phyloP scores from a whole-genome alignment of 352 stramenopile genomes.

The Pythium aquatile region DNA sequence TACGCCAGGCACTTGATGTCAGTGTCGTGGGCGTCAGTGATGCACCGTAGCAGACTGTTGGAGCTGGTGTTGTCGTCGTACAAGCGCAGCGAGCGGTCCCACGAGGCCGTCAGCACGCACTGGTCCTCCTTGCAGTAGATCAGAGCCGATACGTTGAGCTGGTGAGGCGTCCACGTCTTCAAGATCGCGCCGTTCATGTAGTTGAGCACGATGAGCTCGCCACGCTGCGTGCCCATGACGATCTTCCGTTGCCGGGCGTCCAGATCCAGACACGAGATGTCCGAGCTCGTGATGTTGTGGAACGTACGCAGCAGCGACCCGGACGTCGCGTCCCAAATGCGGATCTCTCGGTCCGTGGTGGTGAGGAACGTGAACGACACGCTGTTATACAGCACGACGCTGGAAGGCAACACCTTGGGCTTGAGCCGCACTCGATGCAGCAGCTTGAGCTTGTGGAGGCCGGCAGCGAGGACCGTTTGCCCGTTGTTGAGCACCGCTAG shows the following conservation, averaged over 20 bases:
- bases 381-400: slow-evolving; percentile 64
- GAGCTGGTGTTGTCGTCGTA: slow-evolving; percentile 63
- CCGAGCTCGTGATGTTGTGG: slow-evolving; percentile 42
- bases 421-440: slow-evolving; percentile 66
- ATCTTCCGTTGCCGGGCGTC: slow-evolving; percentile 71
- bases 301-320: slow-evolving; percentile 61
- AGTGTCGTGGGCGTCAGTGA: slow-evolving; percentile 65
- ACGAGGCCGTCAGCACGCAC: slow-evolving; percentile 70
- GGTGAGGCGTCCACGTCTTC: slow-evolving; percentile 60
- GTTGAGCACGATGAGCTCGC: slow-evolving; percentile 67
- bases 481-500: slow-evolving; percentile 63
- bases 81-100: slow-evolving; percentile 68
- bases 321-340: slow-evolving; percentile 64
- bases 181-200: slow-evolving; percentile 75
- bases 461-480: slow-evolving; percentile 53
- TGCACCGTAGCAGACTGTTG: slow-evolving; percentile 63
- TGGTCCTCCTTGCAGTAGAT: slow-evolving; percentile 78
- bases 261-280: slow-evolving; percentile 74
- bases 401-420: slow-evolving; percentile 55
- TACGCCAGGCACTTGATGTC: slow-evolving; percentile 82
- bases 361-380: slow-evolving; percentile 66
- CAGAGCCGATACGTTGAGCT: slow-evolving; percentile 57
- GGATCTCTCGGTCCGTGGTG: slow-evolving; percentile 63
- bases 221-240: slow-evolving; percentile 62
- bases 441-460: slow-evolving; percentile 70